phyloP scores from a whole-genome alignment of 257 asterid species.

The Nicotiana tomentosiformis region DNA sequence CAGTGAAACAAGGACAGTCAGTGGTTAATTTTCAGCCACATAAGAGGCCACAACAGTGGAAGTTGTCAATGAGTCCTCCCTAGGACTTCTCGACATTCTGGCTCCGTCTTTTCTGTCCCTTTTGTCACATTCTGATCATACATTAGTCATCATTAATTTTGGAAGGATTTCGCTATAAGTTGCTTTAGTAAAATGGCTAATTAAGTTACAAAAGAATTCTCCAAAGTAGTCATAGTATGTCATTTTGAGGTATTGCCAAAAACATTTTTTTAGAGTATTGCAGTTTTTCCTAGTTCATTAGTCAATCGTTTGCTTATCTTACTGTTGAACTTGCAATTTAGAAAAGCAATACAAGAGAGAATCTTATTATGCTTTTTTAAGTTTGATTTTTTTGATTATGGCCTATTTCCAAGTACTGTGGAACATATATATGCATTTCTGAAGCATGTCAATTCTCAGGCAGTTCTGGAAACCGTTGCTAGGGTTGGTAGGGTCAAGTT shows the following conservation, averaged over 20 bases:
- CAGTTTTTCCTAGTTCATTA: background rate
- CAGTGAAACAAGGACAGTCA: background rate
- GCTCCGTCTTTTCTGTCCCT: background rate
- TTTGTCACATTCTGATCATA: slow-evolving; percentile 1
- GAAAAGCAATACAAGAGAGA: background rate
- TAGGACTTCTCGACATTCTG: background rate
- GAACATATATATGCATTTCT: background rate
- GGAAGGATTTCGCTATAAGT: background rate
- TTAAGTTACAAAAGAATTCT: background rate
- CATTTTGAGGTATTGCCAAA: background rate
- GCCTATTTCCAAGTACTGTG: background rate
- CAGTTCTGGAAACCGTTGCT: slow-evolving; percentile 84
- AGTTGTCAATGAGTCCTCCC: background rate
- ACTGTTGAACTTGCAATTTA: background rate
- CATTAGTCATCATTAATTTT: background rate
- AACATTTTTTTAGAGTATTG: background rate
- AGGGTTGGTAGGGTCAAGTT: slow-evolving; percentile 76
- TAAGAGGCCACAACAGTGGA: background rate
- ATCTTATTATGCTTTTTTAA: background rate
- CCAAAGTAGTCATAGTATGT: background rate
- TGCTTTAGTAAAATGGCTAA: background rate
- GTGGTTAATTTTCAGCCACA: background rate
- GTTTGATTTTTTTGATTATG: background rate
- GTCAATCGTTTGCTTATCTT: background rate
- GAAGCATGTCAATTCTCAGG: slow-evolving; percentile 44